Base-by-base conservation (phyloP, 2,329 filamentous ascomycete species). In the Hansfordia pulvinata region DNA sequence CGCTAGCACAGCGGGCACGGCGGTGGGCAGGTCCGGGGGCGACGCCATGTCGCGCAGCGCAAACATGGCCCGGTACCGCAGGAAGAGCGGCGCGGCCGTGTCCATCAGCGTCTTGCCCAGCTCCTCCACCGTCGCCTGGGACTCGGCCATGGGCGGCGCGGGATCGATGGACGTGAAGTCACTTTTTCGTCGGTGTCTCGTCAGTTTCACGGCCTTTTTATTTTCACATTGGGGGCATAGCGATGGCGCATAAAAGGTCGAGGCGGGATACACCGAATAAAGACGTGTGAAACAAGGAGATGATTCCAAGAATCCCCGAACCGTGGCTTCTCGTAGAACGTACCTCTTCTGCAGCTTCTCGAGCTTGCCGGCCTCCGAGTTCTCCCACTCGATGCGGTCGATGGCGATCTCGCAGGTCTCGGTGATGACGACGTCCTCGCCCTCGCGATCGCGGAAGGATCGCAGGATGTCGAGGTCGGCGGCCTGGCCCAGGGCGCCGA, bases 401-500 rank as follows among this genome's bases (percentile, higher is more conserved):
- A 96, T 80, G 5, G 92, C 88, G 48, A 98, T 90, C 49, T 98
- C 90, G 50, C 90, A 98, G 1, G 90, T 98, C 64, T 98, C 86
- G 21, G 70, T 71, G n/a, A 98, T 76, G 20, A 85, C 80, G 16
- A 79, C 73, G 18, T 76, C 67, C 55, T 96, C 86, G 11, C 69
- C 72, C 35, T 64, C 55, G 35, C 83, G 73, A 47, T 94, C 81
- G 35, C 83, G 69, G 45, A 84, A 71, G 37, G 70, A 53, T 47
- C 66, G 71, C 37, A 98, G 58, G 18, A 96, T 54, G 3, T 73
- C 71, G 46, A 98, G 50, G 45, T 82, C 86, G 4, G 66, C 67
- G 17, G 62, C 56, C 47, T 88, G 75, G 4, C 83, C 84, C 34
- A 98, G 60, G 8, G 90, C 90, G 9, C 84, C 90, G 10, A 98